Evolutionary conservation across 495 filamentous ascomycete species (phyloP).

Genomic region (Aspergillus ellipticus): DNA sequence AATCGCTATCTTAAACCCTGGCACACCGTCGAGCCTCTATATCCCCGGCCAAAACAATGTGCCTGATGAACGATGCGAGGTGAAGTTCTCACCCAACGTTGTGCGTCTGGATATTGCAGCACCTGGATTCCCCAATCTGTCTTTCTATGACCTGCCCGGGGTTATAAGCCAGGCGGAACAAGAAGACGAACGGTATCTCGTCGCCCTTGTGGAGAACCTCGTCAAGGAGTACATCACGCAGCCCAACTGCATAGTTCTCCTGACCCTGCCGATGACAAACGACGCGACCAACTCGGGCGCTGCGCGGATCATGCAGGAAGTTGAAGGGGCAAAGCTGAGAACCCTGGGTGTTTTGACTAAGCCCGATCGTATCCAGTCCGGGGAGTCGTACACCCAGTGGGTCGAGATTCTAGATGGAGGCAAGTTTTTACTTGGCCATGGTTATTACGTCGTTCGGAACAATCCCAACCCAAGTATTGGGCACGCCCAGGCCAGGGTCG

Average conservation of each 20-base stretch:
- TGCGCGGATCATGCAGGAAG: conserved; percentile 54
- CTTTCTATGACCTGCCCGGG: conserved; percentile 79
- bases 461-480: conserved; percentile 47
- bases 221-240: conserved; percentile 63
- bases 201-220: conserved; percentile 63
- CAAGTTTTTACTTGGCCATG: conserved; percentile 55
- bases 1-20: conserved; percentile 65
- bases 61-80: conserved; percentile 31
- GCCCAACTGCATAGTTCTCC: conserved; percentile 64
- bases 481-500: conserved; percentile 50
- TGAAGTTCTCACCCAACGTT: conserved; percentile 74
- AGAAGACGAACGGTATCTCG: conserved; percentile 60
- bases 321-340: conserved; percentile 51
- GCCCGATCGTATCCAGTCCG: conserved; percentile 60
- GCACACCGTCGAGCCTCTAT: conserved; percentile 38
- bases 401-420: conserved; percentile 52
- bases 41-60: conserved; percentile 42
- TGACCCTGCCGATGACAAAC: conserved; percentile 69
- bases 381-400: conserved; percentile 51
- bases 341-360: conserved; percentile 80
- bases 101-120: conserved; percentile 70
- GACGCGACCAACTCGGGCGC: conserved; percentile 72
- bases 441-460: conserved; percentile 63
- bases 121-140: conserved; percentile 62
- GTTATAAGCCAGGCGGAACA: conserved; percentile 65